Base-by-base conservation (phyloP, 768 basidiomycete genomes). In the Lactarius deliciosus region DNA sequence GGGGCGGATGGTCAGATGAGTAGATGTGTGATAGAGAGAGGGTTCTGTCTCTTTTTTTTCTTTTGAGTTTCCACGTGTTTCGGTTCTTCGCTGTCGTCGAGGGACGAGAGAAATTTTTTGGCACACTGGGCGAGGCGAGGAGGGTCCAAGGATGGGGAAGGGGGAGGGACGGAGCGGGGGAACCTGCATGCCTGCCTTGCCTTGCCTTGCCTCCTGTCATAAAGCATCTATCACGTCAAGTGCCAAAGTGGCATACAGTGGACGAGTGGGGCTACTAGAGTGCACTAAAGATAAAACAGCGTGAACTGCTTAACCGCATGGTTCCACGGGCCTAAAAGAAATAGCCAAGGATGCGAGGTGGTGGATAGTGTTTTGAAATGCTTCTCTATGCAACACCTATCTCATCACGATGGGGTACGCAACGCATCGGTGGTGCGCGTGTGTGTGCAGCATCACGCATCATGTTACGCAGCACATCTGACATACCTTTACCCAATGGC, bases 141-240 rank as follows among this genome's bases (percentile, higher is more conserved):
- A 2, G n/a, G 53, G n/a, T 13, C 36, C 36, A 30, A n/a, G 9
- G 45, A 28, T 28, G 25, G 15, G 32, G 45, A 8, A 2, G 15
- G 55, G 55, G 6, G 22, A 16, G 54, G 34, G 30, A 30, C 16
- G 56, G 28, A 20, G 32, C 56, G 56, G 32, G 30, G 30, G 16
- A 18, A 6, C n/a, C 56, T 36, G 55, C 55, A 34, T 47, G 50
- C 50, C 50, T 36, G 36, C 36, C 11, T 11, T 13, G 36, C 36
- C 36, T 38, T 38, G 36, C 36, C 36, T 38, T 53, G 50, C 25
- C 50, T 16, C 50, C 50, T 53, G 50, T 53, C 50, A 25, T 2
- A 25, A 53, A 15, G 50, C 10, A 53, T 53, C 50, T 53, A 53
- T 53, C 50, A 53, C 50, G 50, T 53, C 50, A 53, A 53, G 50